phyloP scores from a whole-genome alignment of 176 grass and related monocot genomes.

The Zizania latifolia region DNA sequence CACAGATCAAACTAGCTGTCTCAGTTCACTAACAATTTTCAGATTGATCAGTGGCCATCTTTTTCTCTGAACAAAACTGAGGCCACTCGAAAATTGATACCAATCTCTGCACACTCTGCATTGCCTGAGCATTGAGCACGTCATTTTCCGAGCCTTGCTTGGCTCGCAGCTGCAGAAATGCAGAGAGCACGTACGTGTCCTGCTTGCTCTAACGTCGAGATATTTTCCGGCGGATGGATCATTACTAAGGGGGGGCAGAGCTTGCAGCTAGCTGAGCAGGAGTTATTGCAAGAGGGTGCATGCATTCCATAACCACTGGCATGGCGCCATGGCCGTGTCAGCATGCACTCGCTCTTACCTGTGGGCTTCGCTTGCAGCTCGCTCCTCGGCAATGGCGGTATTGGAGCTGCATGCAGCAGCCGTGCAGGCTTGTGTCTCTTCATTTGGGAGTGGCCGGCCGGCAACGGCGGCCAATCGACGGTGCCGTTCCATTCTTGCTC shows the following conservation, averaged over 20 bases:
- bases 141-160: conserved; percentile 15
- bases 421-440: neutral
- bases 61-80: neutral
- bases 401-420: neutral
- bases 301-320: neutral
- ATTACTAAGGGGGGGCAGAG: neutral
- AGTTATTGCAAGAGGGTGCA: conserved; percentile 12
- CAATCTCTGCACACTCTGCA: neutral
- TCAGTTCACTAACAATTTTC: neutral
- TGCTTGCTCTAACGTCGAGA: neutral
- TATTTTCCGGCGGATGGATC: neutral
- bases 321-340: neutral
- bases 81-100: neutral
- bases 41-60: neutral
- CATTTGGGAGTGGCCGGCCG: neutral
- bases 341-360: neutral
- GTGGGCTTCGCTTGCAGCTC: conserved; percentile 20
- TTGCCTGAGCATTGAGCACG: too few relatives aligned
- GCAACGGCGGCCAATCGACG: neutral
- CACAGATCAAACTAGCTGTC: neutral
- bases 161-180: neutral
- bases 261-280: neutral
- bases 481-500: neutral
- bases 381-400: neutral
- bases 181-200: neutral